Evolutionary conservation across 805 yeast species (phyloP), one percentile per base, ranked within the genome.

Genomic region (Teunomyces tritomae): DNA sequence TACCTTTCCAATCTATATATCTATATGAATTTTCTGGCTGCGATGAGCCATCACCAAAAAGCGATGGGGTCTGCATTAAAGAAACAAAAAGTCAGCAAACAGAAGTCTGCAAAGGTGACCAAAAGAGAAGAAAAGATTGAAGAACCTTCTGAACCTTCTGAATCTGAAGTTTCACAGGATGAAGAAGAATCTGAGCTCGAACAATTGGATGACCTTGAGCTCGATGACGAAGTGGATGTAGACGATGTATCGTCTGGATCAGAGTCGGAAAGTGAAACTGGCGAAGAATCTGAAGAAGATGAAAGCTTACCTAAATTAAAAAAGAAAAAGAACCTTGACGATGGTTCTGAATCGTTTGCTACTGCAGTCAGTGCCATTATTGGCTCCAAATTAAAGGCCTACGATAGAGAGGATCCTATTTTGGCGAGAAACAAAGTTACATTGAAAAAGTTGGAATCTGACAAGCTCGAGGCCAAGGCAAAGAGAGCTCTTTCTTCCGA

Each of bases 361-460:
- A 76, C 69, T 46, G 98, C 98, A 0, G 82, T 94, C 60, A 82
- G 73, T 55, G 94, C 96, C 11, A 86, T 92, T 57, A 70, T 92
- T 44, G 87, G 86, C 4, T 89, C 98, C 1, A 84, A 82, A 58
- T 74, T 92, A 55, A 94, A 94, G 64, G 95, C 96, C 0, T 87
- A 92, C 58, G 89, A 87, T 60, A 77, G 97, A 61, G 79, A 79
- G 39, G 96, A 91, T 63, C 99, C 99, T 2, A 88, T 92, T 47
- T 76, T 92, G 68, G 91, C 92, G 6, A 83, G 98, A 68, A 87
- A 87, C 59, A 87, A 85, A 55, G 74, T 78, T 36, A 79, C 84
- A 0, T 51, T 83, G 44, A 85, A 84, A 67, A 84, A 87, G 55
- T 77, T 87, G 48, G 97, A 91, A 56, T 78, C 83, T 28, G 89